Evolutionary conservation across 2,329 filamentous ascomycete species (phyloP).

Genomic region (Penicillium sp.): DNA sequence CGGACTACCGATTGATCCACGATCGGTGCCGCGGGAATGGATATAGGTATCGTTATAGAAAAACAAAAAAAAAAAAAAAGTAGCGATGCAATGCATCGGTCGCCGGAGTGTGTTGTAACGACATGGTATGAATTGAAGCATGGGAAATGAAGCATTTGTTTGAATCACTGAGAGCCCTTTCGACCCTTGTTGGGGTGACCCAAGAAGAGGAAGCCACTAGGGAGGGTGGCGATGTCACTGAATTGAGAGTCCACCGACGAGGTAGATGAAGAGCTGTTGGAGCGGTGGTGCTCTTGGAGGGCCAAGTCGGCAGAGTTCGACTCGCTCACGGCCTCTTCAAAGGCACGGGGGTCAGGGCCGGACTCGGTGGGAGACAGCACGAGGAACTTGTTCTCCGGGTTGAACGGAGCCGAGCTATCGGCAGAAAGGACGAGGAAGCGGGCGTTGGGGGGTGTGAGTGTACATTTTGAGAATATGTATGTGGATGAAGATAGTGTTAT

Average conservation of each 20-base stretch:
- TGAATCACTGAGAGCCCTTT: conserved; percentile 11
- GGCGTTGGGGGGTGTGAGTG: conserved; percentile 27
- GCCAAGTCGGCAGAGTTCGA: conserved; percentile 9
- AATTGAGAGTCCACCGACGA: conserved; percentile 14
- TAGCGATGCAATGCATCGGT: conserved; percentile 10
- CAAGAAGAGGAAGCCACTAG: conserved; percentile 29
- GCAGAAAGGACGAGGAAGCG: conserved; percentile 33
- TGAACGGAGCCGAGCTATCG: conserved; percentile 15
- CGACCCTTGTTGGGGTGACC: conserved; percentile 22
- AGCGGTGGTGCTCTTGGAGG: conserved; percentile 18
- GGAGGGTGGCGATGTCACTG: conserved; percentile 15
- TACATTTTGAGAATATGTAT: conserved; percentile 25
- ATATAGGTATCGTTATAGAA: conserved; percentile 8
- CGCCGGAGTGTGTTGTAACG: conserved; percentile 13
- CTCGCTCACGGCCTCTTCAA: conserved; percentile 17
- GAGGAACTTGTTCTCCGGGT: conserved; percentile 24
- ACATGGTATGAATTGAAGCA: conserved; percentile 4
- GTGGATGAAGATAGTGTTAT: neutral
- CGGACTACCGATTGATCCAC: neutral
- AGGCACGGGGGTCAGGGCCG: conserved; percentile 24
- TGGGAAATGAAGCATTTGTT: neutral
- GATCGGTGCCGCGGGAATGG: conserved; percentile 2
- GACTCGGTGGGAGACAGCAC: conserved; percentile 31
- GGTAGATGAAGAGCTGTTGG: conserved; percentile 30
- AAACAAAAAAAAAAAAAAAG: conserved; percentile 3